Percentiles rank a stretch among this genome's conserved stretches.
Conservation (phyloP, 2,329 filamentous ascomycete species). For the Stachybotrys chlorohalonatus region DNA sequence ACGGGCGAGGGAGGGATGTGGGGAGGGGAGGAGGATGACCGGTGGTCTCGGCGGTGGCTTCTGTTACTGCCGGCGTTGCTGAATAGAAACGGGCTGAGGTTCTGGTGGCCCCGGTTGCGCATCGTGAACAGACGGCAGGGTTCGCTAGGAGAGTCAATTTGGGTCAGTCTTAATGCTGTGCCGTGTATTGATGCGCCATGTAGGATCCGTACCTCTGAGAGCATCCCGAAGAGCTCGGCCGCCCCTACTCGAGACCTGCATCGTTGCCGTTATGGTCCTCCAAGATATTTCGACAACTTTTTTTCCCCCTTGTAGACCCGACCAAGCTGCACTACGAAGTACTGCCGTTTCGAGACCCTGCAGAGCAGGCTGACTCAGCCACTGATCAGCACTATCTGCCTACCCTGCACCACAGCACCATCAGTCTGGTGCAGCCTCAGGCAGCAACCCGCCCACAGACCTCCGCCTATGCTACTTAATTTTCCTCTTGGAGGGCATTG, state of each 20-base stretch:
- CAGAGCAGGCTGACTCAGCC: no score
- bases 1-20: constrained; percentile 17
- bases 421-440: constrained; percentile 15
- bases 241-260: constrained; percentile 51
- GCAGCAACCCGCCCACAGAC: constrained; percentile 7
- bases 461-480: no score
- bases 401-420: neutral
- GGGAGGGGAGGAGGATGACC: constrained; percentile 4
- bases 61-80: constrained; percentile 10
- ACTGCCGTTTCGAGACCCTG: no score
- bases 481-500: no score
- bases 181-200: constrained; percentile 7
- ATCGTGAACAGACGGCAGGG: constrained; percentile 26
- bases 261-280: constrained; percentile 8
- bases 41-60: constrained; percentile 8
- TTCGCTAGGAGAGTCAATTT: constrained; percentile 10
- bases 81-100: constrained; percentile 24
- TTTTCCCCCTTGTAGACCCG: neutral
- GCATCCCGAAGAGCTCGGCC: constrained; percentile 37
- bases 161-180: constrained; percentile 2
- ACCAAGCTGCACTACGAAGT: no score
- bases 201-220: constrained; percentile 35
- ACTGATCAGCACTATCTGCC: no score
- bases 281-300: constrained; percentile 2
- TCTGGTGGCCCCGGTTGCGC: constrained; percentile 21